Evolutionary conservation across 352 stramenopile species (phyloP).

Genomic region (Phytophthora pluvialis): DNA sequence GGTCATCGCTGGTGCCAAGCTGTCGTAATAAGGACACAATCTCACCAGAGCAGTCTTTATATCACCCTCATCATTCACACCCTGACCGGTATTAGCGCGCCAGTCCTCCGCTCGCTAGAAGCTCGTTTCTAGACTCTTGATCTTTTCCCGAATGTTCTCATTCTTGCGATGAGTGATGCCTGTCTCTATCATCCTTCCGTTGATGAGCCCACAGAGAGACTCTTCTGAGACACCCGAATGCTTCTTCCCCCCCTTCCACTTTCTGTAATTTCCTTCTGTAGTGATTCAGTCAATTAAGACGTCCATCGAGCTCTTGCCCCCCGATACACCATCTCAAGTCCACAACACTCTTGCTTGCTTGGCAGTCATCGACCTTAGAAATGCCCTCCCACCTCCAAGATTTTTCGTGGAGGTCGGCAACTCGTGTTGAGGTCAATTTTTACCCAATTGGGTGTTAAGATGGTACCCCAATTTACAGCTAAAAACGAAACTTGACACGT

Average conservation of each 20-base stretch:
- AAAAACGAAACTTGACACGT: too few species aligned
- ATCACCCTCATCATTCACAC: neutral
- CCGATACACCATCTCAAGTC: too few species aligned
- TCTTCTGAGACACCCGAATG: neutral
- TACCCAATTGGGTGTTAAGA: too few species aligned
- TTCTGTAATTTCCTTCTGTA: neutral
- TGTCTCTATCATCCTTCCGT: neutral
- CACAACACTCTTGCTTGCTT: too few species aligned
- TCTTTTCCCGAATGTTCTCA: neutral
- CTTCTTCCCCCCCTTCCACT: neutral
- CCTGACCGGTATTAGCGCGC: neutral
- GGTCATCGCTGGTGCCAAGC: too few species aligned
- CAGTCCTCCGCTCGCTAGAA: neutral
- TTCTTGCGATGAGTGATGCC: neutral
- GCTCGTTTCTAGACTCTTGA: neutral
- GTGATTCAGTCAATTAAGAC: slow-evolving; percentile 1
- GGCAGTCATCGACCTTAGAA: too few species aligned
- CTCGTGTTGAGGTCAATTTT: too few species aligned
- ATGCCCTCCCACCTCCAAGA: too few species aligned
- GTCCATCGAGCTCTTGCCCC: neutral
- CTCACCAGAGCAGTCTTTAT: too few species aligned
- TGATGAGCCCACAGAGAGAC: neutral
- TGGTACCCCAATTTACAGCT: too few species aligned
- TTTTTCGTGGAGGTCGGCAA: too few species aligned
- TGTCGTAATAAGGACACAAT: too few species aligned